Evolutionary conservation across 1,139 yeast species (phyloP), one percentile per base, ranked within the genome.

Genomic region (Zygoascus sp.): DNA sequence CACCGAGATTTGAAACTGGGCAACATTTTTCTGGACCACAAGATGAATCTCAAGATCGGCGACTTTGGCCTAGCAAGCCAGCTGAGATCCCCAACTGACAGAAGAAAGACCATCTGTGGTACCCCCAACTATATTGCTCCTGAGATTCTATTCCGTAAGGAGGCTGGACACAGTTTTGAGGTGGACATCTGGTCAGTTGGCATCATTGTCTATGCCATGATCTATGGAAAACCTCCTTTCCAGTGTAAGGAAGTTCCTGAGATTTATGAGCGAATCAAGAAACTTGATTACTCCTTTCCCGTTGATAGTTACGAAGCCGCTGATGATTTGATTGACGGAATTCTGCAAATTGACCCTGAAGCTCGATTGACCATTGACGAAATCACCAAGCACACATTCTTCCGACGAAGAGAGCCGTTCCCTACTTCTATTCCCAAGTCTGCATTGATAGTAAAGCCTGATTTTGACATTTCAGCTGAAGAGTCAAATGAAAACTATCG

Each of bases 51-150:
- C 61, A 92, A 92, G 64, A 84, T 92, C 57, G 97, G 97, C 53
- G 98, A 92, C 66, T 92, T 92, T 69, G 98, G 98, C 37, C 76
- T 92, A 54, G 98, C 98, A 10, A 89, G 97, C 1, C 83, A 87
- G 13, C 74, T 90, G 54, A 85, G 85, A 34, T 73, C 80, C 27
- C 73, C 75, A 32, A 77, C 76, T 51, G 86, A 87, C 46, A 79
- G 94, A 57, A 88, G 90, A 61, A 86, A 82, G 62, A 90, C 98
- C 44, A 87, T 92, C 49, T 92, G 98, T 67, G 98, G 98, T 48
- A 92, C 98, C 13, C 98, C 98, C 51, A 92, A 92, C 68, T 92
- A 92, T 65, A 92, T 92, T 63, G 97, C 97, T 0, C 98, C 98
- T 8, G 98, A 92, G 68, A 96, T 92, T 13, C 73, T 92, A 54